Percentiles rank a stretch among this genome's conserved stretches.
Conservation (phyloP, 768 basidiomycete species). For the Rhizopogon vesiculosus region DNA sequence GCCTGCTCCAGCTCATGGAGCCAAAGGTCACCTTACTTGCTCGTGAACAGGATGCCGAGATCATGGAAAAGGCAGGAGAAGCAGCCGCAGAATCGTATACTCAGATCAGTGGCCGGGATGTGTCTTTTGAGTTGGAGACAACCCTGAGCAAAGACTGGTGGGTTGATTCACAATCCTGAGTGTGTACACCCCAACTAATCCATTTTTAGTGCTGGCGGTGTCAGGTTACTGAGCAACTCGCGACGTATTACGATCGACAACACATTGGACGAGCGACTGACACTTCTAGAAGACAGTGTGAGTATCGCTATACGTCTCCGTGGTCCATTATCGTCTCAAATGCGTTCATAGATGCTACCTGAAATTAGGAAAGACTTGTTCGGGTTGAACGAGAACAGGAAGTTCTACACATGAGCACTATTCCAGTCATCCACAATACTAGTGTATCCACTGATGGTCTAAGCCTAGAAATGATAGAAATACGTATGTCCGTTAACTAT, state of each 20-base stretch:
- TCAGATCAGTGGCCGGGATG: constrained; percentile 69
- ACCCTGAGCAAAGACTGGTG: constrained; percentile 66
- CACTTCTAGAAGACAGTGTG: constrained; percentile 86
- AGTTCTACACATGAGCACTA: constrained; percentile 65
- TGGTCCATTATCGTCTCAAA: background rate
- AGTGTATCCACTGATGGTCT: background rate
- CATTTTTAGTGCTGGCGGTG: constrained; percentile 69
- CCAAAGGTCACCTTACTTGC: constrained; percentile 59
- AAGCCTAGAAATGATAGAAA: background rate
- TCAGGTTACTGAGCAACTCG: constrained; percentile 68
- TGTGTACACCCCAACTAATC: background rate
- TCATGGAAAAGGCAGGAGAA: constrained; percentile 59
- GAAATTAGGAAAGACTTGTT: constrained; percentile 90
- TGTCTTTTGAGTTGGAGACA: constrained; percentile 56
- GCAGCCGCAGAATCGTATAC: constrained; percentile 64
- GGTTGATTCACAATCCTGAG: constrained; percentile 16
- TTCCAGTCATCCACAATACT: background rate
- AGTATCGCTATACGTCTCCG: constrained; percentile 17
- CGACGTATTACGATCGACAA: constrained; percentile 89
- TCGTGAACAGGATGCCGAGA: constrained; percentile 61
- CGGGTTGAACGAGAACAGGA: constrained; percentile 86
- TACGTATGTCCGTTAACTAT: background rate
- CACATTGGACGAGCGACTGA: constrained; percentile 87
- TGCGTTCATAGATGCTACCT: constrained; percentile 75
- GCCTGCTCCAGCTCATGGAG: constrained; percentile 79